phyloP scores from a whole-genome alignment of 2,329 filamentous ascomycete genomes.

The Aspergillus fumigatiaffinis region DNA sequence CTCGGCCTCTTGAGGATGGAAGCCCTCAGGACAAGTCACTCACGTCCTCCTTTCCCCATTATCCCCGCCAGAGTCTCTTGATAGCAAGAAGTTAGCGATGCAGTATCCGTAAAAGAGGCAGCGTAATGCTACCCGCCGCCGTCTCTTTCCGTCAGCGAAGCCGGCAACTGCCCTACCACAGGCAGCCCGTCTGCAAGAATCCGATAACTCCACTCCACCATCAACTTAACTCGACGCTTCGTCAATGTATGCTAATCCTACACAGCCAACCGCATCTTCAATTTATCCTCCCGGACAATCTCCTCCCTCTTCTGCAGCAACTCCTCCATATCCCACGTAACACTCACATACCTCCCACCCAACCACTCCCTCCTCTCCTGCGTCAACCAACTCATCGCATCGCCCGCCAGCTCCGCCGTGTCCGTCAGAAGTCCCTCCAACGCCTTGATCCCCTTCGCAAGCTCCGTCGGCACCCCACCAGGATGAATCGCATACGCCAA shows the following conservation, averaged over 20 bases:
- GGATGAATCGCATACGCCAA: slow-evolving; percentile 13
- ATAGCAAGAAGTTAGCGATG: slow-evolving; percentile 54
- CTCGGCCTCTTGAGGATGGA: background rate
- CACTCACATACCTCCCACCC: slow-evolving; percentile 19
- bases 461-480: slow-evolving; percentile 9
- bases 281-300: slow-evolving; percentile 23
- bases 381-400: slow-evolving; percentile 22
- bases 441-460: background rate
- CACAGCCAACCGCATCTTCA: slow-evolving; percentile 1
- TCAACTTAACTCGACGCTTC: slow-evolving; percentile 5
- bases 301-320: slow-evolving; percentile 18
- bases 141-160: slow-evolving; percentile 41
- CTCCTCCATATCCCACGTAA: slow-evolving; percentile 21
- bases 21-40: background rate
- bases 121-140: too few species aligned
- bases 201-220: slow-evolving; percentile 48
- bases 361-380: slow-evolving; percentile 24
- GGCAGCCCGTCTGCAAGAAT: too few species aligned
- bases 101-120: slow-evolving; percentile 63
- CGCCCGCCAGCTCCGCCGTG: slow-evolving; percentile 17
- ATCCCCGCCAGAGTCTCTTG: slow-evolving; percentile 25
- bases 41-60: slow-evolving; percentile 15
- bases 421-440: background rate
- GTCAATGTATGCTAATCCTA: background rate
- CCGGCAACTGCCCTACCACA: too few species aligned